These are phyloP conservation scores for Drechslerella coelobrocha DNA, from an alignment of 2,329 filamentous ascomycete species.

Conservation along the genomic window DNA sequence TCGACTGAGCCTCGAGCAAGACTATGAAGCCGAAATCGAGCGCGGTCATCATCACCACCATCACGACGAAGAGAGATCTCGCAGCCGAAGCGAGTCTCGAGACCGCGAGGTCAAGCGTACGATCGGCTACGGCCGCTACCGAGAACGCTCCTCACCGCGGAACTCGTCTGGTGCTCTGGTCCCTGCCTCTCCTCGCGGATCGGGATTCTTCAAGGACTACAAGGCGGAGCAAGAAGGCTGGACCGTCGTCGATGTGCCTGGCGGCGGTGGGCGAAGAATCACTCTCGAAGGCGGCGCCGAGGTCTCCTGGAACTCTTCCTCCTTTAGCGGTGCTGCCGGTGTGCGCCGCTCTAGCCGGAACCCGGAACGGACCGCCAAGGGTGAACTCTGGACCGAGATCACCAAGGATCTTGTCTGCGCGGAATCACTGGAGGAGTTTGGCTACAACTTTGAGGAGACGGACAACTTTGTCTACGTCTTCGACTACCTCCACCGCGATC, in stretches of 20 bases:
- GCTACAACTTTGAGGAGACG: slow-evolving; percentile 90
- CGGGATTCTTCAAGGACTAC: slow-evolving; percentile 47
- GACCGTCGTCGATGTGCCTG: slow-evolving; percentile 48
- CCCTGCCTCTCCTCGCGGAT: slow-evolving; percentile 43
- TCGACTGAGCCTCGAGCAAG: slow-evolving; percentile 32
- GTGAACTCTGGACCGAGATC: slow-evolving; percentile 91
- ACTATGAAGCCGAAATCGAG: slow-evolving; percentile 23
- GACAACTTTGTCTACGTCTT: slow-evolving; percentile 90
- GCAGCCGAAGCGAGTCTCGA: slow-evolving; percentile 42
- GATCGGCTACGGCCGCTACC: slow-evolving; percentile 48
- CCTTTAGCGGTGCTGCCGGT: slow-evolving; percentile 24
- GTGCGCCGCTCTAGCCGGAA: slow-evolving; percentile 43
- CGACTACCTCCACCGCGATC: slow-evolving; percentile 83
- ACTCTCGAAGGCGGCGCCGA: slow-evolving; percentile 41
- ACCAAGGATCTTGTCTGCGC: slow-evolving; percentile 88
- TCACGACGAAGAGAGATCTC: slow-evolving; percentile 29
- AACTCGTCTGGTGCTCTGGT: slow-evolving; percentile 38
- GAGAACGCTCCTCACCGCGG: slow-evolving; percentile 30
- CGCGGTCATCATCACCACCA: slow-evolving; percentile 21
- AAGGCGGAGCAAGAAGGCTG: slow-evolving; percentile 49
- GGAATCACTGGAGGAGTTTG: slow-evolving; percentile 82
- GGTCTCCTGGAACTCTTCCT: slow-evolving; percentile 34
- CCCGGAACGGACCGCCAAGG: slow-evolving; percentile 40
- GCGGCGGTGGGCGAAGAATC: slow-evolving; percentile 37
- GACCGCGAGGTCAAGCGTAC: slow-evolving; percentile 47